phyloP scores from a whole-genome alignment of 352 stramenopile species.

The Pythium guiyangense region DNA sequence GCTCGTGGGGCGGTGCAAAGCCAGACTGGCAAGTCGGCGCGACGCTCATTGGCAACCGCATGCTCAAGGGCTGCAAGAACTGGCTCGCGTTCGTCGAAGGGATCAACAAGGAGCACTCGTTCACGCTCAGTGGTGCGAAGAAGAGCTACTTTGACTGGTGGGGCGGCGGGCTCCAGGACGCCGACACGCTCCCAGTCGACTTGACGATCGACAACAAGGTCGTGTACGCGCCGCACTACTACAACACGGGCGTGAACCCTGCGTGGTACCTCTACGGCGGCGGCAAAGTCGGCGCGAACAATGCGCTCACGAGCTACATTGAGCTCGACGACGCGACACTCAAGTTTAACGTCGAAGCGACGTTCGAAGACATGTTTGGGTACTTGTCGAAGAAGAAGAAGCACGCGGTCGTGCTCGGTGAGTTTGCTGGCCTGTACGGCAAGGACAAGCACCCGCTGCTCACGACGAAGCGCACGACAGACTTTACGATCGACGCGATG shows the following conservation, averaged over 20 bases:
- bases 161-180: slow-evolving; percentile 50
- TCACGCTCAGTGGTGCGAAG: slow-evolving; percentile 27
- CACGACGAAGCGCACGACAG: slow-evolving; percentile 59
- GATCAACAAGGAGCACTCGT: slow-evolving; percentile 41
- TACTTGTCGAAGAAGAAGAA: slow-evolving; percentile 46
- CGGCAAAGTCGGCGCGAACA: slow-evolving; percentile 24
- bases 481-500: slow-evolving; percentile 67
- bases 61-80: slow-evolving; percentile 57
- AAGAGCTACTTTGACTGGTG: slow-evolving; percentile 68
- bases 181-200: slow-evolving; percentile 29
- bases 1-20: slow-evolving; percentile 31
- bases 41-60: slow-evolving; percentile 53
- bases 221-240: slow-evolving; percentile 74
- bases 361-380: slow-evolving; percentile 69
- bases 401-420: slow-evolving; percentile 53
- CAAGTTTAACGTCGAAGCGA: slow-evolving; percentile 50
- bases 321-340: slow-evolving; percentile 54
- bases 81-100: slow-evolving; percentile 72
- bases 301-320: slow-evolving; percentile 25
- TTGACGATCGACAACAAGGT: slow-evolving; percentile 49
- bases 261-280: slow-evolving; percentile 59
- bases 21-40: slow-evolving; percentile 56
- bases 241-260: slow-evolving; percentile 64
- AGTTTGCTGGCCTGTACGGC: slow-evolving; percentile 63
- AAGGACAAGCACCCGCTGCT: slow-evolving; percentile 44